phyloP scores from a whole-genome alignment of 1,284 basidiomycete species.

The Irpex sp. region DNA sequence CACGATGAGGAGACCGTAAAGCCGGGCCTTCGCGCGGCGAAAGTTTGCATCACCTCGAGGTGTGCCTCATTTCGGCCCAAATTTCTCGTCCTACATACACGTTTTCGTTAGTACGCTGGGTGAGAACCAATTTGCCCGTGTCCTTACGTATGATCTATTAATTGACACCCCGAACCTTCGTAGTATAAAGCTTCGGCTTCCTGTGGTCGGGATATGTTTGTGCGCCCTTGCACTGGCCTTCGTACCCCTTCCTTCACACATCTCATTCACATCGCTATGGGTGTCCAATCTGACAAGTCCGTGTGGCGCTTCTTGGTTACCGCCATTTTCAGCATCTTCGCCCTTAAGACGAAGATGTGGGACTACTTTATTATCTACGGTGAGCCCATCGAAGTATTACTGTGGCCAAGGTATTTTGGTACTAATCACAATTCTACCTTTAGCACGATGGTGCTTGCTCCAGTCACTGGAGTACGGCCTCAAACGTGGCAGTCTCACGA shows the following conservation, averaged over 20 bases:
- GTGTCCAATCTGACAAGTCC: background rate
- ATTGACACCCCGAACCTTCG: too few relatives aligned
- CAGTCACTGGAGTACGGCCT: background rate
- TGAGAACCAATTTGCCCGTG: background rate
- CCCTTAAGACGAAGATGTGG: background rate
- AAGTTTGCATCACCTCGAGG: background rate
- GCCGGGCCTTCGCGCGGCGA: too few relatives aligned
- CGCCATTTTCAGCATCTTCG: background rate
- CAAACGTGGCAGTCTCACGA: background rate
- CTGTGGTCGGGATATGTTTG: too few relatives aligned
- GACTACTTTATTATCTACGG: constrained; percentile 2
- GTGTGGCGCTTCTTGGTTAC: background rate
- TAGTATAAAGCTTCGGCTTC: too few relatives aligned
- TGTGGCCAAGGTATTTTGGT: too few relatives aligned
- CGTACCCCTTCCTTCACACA: too few relatives aligned
- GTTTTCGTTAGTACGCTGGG: background rate
- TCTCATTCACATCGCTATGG: too few relatives aligned
- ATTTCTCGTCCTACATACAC: background rate
- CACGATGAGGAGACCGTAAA: too few relatives aligned
- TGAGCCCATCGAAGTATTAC: background rate
- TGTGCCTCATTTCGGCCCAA: background rate
- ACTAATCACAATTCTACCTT: background rate
- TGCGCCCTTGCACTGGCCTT: too few relatives aligned
- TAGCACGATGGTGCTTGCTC: constrained; percentile 3
- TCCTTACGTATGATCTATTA: too few relatives aligned